Evolutionary conservation across 2,329 filamentous ascomycete genomes (phyloP), one percentile per base, ranked within the genome.

Genomic region (Aschersonia sp.): DNA sequence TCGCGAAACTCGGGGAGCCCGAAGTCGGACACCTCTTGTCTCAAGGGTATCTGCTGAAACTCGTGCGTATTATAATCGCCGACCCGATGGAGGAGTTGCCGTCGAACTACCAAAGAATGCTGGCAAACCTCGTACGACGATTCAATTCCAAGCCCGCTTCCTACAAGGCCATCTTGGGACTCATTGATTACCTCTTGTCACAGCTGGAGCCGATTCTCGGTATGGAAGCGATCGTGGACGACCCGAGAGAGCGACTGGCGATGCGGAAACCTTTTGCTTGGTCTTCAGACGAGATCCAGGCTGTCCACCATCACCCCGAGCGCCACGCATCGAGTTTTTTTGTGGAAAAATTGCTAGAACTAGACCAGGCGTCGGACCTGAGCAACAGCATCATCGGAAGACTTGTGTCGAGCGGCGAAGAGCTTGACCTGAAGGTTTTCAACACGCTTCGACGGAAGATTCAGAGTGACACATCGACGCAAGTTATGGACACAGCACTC

Each of bases 291-390:
- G 77, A 81, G 56, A 63, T 72, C 10, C 61, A 68, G 31, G 54
- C 71, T 2, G 52, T 80, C 2, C 64, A 70, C 49, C 60, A 60
- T 37, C 64, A 71, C 37, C 58, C 52, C 55, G 60, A 60, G 37
- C 50, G 52, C 2, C 55, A 57, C 4, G 45, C 53, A 2, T 48
- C 53, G 22, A 78, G 74, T 52, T 64, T 79, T n/a, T 78, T 84
- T 46, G 59, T 83, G 30, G 78, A 80, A 57, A 86, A 83, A 58
- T 68, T 88, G 30, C 68, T 88, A 31, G 67, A 68, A 22, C 69
- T 83, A 45, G 73, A 81, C 52, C 75, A 81, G 56, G 79, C 78
- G 47, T 60, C 63, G 0, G 52, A 58, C 2, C 67, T 68, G 2
- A 78, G 75, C 2, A 68, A 73, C 45, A 65, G 63, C 10, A 82